A percentile compares a stretch with the other conserved stretches of the same genome.
phyloP scores from a whole-genome alignment of 164 flowering plant species.

The Magnolia officinalis region DNA sequence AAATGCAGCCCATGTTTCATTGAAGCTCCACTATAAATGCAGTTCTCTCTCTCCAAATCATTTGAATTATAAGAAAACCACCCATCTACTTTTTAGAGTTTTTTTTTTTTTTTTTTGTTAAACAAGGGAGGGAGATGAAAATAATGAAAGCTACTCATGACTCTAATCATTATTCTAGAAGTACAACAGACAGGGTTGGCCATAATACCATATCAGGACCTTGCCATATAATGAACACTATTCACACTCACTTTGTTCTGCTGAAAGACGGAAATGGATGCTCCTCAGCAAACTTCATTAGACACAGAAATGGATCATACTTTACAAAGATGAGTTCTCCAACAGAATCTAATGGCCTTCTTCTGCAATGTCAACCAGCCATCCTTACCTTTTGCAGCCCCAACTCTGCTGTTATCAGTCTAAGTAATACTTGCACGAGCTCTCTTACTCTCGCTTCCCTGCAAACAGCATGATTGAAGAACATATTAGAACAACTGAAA shows the following conservation, averaged over 20 bases:
- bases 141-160: too few species aligned
- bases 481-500: background rate
- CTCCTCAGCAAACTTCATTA: background rate
- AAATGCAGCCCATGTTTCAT: too few species aligned
- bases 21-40: too few species aligned
- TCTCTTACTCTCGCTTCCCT: constrained; percentile 83
- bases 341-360: background rate
- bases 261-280: background rate
- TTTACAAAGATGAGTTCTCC: background rate
- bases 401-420: constrained; percentile 51
- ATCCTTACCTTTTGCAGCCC: constrained; percentile 44
- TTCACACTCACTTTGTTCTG: background rate
- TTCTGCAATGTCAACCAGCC: constrained; percentile 11
- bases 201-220: background rate
- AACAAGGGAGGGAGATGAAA: too few species aligned
- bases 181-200: background rate
- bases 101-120: too few species aligned
- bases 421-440: constrained; percentile 66
- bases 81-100: too few species aligned
- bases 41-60: too few species aligned
- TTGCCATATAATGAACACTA: background rate
- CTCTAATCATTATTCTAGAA: too few species aligned
- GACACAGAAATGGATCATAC: background rate
- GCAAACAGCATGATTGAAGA: constrained; percentile 14
- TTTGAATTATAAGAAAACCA: too few species aligned